Conservation (phyloP, 805 yeast species). For the Deakozyma indianensis region DNA sequence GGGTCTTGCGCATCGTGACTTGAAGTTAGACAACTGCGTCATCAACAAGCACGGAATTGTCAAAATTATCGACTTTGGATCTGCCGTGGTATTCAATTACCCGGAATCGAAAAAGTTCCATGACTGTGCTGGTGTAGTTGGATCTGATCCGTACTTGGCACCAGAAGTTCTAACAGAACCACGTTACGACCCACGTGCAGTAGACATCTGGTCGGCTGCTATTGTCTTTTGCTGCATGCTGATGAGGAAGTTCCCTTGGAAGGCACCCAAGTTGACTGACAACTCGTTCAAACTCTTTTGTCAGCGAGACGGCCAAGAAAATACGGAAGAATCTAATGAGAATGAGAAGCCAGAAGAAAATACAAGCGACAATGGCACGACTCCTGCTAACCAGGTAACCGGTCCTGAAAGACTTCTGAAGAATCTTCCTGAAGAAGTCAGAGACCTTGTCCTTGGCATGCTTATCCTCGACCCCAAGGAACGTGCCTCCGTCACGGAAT, state of each 20-base stretch:
- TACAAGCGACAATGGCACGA: constrained; percentile 4
- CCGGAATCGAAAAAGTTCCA: constrained; percentile 63
- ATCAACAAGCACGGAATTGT: constrained; percentile 71
- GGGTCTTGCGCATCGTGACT: constrained; percentile 85
- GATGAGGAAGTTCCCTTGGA: constrained; percentile 87
- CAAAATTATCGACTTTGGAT: constrained; percentile 84
- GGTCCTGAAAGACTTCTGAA: constrained; percentile 62
- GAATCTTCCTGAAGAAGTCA: constrained; percentile 54
- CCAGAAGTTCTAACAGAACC: constrained; percentile 81
- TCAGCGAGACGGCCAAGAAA: constrained; percentile 7
- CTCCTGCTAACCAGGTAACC: constrained; percentile 1
- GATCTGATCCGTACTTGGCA: constrained; percentile 80
- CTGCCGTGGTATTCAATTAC: constrained; percentile 81
- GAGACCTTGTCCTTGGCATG: constrained; percentile 53
- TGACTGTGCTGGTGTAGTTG: constrained; percentile 74
- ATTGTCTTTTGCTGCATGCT: constrained; percentile 88
- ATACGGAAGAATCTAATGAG: neutral
- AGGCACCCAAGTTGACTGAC: constrained; percentile 71
- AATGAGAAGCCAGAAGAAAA: neutral
- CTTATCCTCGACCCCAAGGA: constrained; percentile 43
- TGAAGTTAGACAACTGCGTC: constrained; percentile 87
- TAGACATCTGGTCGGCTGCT: constrained; percentile 88
- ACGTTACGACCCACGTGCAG: constrained; percentile 83
- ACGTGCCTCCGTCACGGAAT: constrained; percentile 44
- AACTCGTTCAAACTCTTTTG: constrained; percentile 74